Base-by-base conservation (phyloP, 2,329 filamentous ascomycete species). In the Chrysoporthe austroafricana region DNA sequence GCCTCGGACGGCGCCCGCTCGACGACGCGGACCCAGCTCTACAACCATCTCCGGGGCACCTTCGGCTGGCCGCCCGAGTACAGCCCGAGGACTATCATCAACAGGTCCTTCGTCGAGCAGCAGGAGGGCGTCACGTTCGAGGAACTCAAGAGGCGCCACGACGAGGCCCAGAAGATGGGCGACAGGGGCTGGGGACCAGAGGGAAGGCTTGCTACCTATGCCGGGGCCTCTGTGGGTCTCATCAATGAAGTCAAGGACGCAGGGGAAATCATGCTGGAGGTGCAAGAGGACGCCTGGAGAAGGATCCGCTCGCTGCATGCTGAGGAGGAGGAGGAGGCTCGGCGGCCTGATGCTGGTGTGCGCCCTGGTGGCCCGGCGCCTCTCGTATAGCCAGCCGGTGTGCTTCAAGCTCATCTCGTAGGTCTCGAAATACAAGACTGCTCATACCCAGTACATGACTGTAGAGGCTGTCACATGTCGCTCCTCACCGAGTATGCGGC, bases 121-220 rank as follows among this genome's bases (percentile, higher is more conserved):
- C 72, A 77, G 43, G 72, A 72, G 0, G 79, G 79, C 0, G 74
- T 76, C 3, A 65, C 77, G 0, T 85, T 85, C 69, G 81, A 83
- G 1, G 79, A 83, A 66, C 71, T 85, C 2, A 81, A 83, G 72
- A 72, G 64, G 34, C 73, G 74, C 0, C 81, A 85, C 65, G 81
- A 83, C 59, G 75, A 80, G 62, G 76, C 79, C 7, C 68, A 75
- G 2, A 77, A 77, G 68, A 58, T 73, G 7, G 83, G 81, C 0
- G 82, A 84, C 66, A 71, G 71, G 8, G 83, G 79, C 2, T 85
- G 83, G 82, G 83, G 83, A 0, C 80, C 79, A 0, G 75, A 81
- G 8, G 83, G 83, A 0, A 77, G 83, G 66, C 72, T 83, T n/a
- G 82, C 82, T 4, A 85, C 83, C 1, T 85, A 85, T 71, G 83